Evolutionary conservation across 352 stramenopile species (phyloP), one percentile per base, ranked within the genome.

Genomic region (Phytophthora ohioensis): DNA sequence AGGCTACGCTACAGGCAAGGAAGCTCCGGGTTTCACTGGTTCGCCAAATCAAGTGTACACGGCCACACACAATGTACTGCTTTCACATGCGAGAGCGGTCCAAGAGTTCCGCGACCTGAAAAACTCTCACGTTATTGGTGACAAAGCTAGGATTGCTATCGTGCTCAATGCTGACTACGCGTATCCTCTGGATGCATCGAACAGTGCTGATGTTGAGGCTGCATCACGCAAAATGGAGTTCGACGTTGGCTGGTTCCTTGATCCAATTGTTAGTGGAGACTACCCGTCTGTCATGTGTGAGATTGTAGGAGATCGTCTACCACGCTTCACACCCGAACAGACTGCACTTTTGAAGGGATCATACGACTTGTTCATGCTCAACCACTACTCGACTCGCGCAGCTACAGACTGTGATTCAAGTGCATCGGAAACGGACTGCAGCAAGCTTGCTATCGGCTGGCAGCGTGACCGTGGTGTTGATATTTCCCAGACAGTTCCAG

Each of bases 281-380:
- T 99, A 99, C 78, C 97, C 96, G 3, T 43, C 74, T 9, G 77
- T 92, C 43, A 98, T 99, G 95, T 84, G 83, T 30, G 56, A 93
- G 42, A 73, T 86, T 36, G 82, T 91, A 2, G 89, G 92, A 3
- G 75, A 82, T 13, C 81, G 90, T 10, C 78, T 99, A 6, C 95
- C 96, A 3, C 32, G 63, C 27, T 98, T 99, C 68, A 97, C 91
- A 5, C 8, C 61, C 1, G 71, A 90, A 27, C 78, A 98, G 55
- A 57, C 83, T 32, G 76, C 76, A 35, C 45, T 91, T 21, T 60
- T 99, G 15, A 81, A 81, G 42, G 85, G 82, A 9, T 97, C 88
- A n/a, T 89, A 87, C 67, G 97, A 99, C 56, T 90, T 98, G 49
- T 94, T 99, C 49, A 97, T 97, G 49, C 66, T 99, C 3, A 99